Evolutionary conservation across 192 early-diverging fungal genomes (phyloP).

Genomic region (Spizellomyces sp.): DNA sequence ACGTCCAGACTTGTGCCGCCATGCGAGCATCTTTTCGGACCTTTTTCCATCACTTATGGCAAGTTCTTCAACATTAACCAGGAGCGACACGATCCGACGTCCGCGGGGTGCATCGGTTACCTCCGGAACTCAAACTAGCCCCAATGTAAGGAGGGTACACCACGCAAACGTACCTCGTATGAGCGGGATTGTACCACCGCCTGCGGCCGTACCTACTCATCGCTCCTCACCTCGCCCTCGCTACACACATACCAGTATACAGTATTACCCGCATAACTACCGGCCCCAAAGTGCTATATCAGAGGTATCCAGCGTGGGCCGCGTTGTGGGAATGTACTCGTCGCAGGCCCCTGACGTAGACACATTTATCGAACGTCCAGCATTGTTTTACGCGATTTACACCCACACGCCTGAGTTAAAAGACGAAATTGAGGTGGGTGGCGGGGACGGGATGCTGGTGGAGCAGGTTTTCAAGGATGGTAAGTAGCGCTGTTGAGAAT

Average conservation of each 20-base stretch:
- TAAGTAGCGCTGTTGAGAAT: background rate
- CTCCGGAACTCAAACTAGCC: no score
- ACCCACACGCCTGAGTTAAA: slow-evolving; percentile 3
- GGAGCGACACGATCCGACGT: no score
- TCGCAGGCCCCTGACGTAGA: background rate
- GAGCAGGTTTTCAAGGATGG: slow-evolving; percentile 28
- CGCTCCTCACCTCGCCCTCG: no score
- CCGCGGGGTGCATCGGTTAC: no score
- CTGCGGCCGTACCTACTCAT: no score
- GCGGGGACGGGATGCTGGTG: slow-evolving; percentile 18
- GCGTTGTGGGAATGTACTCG: background rate
- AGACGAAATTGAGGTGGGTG: slow-evolving; percentile 18
- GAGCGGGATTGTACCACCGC: no score
- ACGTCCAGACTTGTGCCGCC: no score
- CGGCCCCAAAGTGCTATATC: background rate
- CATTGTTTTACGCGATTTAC: background rate
- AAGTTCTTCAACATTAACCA: no score
- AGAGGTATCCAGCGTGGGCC: background rate
- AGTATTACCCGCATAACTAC: background rate
- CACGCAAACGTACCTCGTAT: no score
- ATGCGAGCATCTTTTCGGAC: no score
- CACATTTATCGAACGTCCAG: background rate
- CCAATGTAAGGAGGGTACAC: no score
- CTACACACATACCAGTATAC: background rate
- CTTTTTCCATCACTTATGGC: no score